Conservation (phyloP, 176 grass and related monocot species). For the Neostapfia colusana region DNA sequence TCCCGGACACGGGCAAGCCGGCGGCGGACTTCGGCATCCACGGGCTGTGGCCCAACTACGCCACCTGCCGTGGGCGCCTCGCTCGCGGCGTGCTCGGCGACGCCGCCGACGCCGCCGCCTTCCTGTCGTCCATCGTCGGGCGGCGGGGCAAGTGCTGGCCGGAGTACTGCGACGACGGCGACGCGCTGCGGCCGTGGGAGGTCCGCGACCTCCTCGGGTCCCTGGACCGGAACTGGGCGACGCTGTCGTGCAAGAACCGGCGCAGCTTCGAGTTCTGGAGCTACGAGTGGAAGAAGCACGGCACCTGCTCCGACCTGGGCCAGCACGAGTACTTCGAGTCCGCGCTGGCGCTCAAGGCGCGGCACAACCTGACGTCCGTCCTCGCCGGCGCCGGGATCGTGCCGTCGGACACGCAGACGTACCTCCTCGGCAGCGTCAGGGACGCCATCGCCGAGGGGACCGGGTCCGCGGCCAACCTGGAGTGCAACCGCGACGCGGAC, state of each 20-base stretch:
- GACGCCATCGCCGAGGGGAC: conserved; percentile 43
- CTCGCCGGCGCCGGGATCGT: conserved; percentile 52
- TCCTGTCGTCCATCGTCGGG: neutral
- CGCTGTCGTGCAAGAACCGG: conserved; percentile 55
- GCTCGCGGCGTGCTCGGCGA: conserved; percentile 3
- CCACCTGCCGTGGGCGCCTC: conserved; percentile 23
- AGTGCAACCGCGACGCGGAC: conserved; percentile 57
- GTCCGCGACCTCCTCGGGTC: conserved; percentile 51
- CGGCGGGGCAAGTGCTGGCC: conserved; percentile 43
- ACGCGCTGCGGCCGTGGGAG: conserved; percentile 12
- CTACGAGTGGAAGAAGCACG: conserved; percentile 87
- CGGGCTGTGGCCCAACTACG: conserved; percentile 83
- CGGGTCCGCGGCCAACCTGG: conserved; percentile 48
- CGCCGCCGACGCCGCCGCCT: neutral
- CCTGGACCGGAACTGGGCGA: conserved; percentile 56
- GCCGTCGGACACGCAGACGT: conserved; percentile 50
- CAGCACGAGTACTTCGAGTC: conserved; percentile 61
- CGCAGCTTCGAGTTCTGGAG: conserved; percentile 65
- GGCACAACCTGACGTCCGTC: conserved; percentile 43
- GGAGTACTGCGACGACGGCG: conserved; percentile 34
- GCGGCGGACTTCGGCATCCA: conserved; percentile 73
- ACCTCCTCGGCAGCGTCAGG: conserved; percentile 38
- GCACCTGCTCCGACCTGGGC: conserved; percentile 61
- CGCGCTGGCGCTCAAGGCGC: conserved; percentile 52
- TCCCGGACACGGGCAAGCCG: conserved; percentile 60